Percentiles rank a stretch among this genome's conserved stretches.
phyloP scores from a whole-genome alignment of 2,329 filamentous ascomycete species.

The Epichloe hybrida region DNA sequence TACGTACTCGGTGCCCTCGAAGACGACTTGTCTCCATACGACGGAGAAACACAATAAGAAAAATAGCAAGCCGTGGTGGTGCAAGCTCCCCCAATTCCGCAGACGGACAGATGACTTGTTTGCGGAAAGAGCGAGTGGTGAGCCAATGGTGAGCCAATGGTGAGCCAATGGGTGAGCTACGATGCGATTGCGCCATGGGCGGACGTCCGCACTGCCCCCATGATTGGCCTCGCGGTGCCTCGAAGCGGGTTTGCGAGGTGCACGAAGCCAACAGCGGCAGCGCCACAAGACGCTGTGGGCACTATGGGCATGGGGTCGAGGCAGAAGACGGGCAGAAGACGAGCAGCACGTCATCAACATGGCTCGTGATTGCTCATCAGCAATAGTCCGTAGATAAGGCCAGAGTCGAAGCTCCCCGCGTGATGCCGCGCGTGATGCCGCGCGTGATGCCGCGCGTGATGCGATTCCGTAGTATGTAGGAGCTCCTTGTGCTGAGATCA shows the following conservation, averaged over 20 bases:
- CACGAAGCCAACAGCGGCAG: neutral
- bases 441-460: too few species aligned
- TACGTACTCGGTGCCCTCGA: neutral
- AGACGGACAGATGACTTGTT: neutral
- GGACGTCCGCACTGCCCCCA: neutral
- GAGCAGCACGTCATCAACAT: slow-evolving; percentile 2
- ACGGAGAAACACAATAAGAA: too few species aligned
- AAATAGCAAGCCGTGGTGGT: too few species aligned
- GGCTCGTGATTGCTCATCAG: slow-evolving; percentile 1
- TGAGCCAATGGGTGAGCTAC: neutral
- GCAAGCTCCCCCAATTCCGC: neutral
- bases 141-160: neutral
- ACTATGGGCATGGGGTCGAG: neutral
- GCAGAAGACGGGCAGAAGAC: too few species aligned
- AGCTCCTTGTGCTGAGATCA: too few species aligned
- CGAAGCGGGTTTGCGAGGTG: slow-evolving; percentile 1
- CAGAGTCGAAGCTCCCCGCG: too few species aligned
- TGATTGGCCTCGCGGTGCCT: slow-evolving; percentile 3
- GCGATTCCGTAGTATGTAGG: too few species aligned
- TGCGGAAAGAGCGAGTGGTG: neutral
- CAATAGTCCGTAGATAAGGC: too few species aligned
- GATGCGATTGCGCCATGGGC: slow-evolving; percentile 5
- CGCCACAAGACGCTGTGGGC: slow-evolving; percentile 1
- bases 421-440: too few species aligned
- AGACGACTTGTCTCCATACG: too few species aligned